Evolutionary conservation across 129 eudicot genomes (phyloP), one percentile per base, ranked within the genome.

Genomic region (Pseudognaphalium luteoalbum): DNA sequence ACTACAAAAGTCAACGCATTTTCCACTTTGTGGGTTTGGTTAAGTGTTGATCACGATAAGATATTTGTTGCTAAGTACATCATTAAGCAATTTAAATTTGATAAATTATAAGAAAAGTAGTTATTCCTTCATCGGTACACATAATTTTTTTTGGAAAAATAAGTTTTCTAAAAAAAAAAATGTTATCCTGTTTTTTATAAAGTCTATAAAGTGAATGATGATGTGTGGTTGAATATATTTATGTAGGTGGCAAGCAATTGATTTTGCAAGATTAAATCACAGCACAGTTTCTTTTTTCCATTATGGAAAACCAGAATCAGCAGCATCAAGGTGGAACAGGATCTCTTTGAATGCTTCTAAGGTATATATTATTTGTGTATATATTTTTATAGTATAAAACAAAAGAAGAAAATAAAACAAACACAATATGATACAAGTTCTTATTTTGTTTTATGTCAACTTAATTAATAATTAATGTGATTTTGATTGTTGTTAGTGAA

Each of bases 211-310:
- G 41, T 66, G 19, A 62, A 17, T 70, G 74, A 76, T 6, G 66
- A 59, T 74, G 37, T 35, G 11, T 33, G 25, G 47, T 58, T 35
- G n/a, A 10, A 1, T 58, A 63, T 63, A 30, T 25, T 25, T 63
- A 22, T 64, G 86, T 39, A 94, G 98, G 98, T 94, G 98, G 97
- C 97, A 80, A 86, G 98, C 98, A 15, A 70, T 94, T 21, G 97
- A 94, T 79, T 94, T 80, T 74, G 97, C 96, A 2, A 67, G 96
- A 76, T 74, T 94, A 51, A 91, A 84, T 82, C 93, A 91, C 84
- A 94, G 93, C 62, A 94, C 98, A 2, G 58, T 91, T 66, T 94
- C 97, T 1, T 94, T 91, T 72, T 94, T 91, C 80, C 74, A 87
- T 86, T 93, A 83, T 75, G 37, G 37, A 28, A 92, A 87, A 81